These are phyloP conservation scores for Helichrysum umbraculigerum DNA, from an alignment of 129 eudicot genomes.

Conservation along the genomic window DNA sequence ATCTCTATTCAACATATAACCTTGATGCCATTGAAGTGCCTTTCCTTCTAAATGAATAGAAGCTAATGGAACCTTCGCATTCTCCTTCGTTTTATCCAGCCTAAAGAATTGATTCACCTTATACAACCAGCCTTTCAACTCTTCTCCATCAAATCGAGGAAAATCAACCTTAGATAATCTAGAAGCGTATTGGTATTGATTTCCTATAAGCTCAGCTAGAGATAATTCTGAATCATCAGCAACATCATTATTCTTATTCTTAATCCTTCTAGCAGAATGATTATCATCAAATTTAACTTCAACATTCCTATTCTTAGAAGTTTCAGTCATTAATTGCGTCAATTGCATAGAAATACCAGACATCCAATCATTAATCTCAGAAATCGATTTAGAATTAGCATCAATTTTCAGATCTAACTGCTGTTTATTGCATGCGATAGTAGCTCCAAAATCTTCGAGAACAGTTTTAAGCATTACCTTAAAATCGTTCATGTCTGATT, in stretches of 20 bases:
- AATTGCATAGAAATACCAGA: not conserved
- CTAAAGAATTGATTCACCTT: conserved; percentile 12
- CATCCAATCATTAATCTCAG: not conserved
- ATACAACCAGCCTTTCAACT: conserved; percentile 14
- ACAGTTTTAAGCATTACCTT: not conserved
- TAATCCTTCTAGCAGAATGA: no score
- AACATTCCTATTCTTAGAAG: no score
- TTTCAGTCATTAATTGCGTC: not conserved
- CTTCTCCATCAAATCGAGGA: conserved; percentile 3
- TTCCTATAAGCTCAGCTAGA: no score
- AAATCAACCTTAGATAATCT: conserved; percentile 20
- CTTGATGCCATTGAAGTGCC: not conserved
- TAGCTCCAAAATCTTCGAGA: not conserved
- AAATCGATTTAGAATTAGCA: not conserved
- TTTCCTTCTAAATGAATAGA: conserved; percentile 4
- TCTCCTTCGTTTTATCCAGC: not conserved
- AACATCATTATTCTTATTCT: no score
- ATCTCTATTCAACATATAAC: not conserved
- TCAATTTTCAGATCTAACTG: not conserved
- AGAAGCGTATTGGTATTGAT: not conserved
- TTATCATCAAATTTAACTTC: no score
- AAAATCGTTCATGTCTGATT: not conserved
- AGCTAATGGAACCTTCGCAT: not conserved
- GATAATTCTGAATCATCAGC: no score
- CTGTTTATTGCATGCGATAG: no score